Base-by-base conservation (phyloP, 73 alveolate species). In the Stentor coeruleus region DNA sequence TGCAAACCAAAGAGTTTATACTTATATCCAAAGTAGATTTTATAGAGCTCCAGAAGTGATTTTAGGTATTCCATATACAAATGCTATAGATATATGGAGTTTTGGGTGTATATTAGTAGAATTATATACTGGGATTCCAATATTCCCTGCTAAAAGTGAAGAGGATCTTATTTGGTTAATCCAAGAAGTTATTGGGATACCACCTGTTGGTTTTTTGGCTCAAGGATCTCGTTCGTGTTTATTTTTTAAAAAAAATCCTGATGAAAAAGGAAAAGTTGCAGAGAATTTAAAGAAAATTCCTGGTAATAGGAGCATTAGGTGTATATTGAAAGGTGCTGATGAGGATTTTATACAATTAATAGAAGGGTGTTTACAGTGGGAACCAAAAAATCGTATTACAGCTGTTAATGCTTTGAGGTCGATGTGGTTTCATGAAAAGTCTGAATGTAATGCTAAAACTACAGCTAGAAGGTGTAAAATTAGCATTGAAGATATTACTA, bases 31-130 rank as follows among this genome's bases (percentile, higher is more conserved):
- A 79, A 86, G 97, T 58, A 85, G 99, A 80, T 95, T 89, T 84
- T 96, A 96, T 85, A 77, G 99, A 83, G 98, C 99, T 3, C 99
- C 99, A 31, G 99, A 96, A 86, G 95, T 96, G 11, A 95, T 96
- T 74, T 92, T 96, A 41, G 99, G 99, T 4, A 85, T 91, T 75
- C 91, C 93, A 35, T 93, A 96, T 84, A 92, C 96, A 40, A 89
- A 88, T 39, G 93, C 97, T 33, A 95, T 95, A 31, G 99, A 96
- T 92, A 96, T 96, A 94, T 96, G 99, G 98, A 89, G 97, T 73
- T 90, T 96, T 76, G 99, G 96, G 26, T 96, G 99, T 88, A 90
- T 96, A 6, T 89, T 96, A 6, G 91, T 91, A 73, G 99, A 96
- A 86, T 83, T 95, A 66, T 83, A 84, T 60, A 81, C 93, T 2